phyloP scores from a whole-genome alignment of 176 grass and related monocot species.

The Carex scoparia region DNA sequence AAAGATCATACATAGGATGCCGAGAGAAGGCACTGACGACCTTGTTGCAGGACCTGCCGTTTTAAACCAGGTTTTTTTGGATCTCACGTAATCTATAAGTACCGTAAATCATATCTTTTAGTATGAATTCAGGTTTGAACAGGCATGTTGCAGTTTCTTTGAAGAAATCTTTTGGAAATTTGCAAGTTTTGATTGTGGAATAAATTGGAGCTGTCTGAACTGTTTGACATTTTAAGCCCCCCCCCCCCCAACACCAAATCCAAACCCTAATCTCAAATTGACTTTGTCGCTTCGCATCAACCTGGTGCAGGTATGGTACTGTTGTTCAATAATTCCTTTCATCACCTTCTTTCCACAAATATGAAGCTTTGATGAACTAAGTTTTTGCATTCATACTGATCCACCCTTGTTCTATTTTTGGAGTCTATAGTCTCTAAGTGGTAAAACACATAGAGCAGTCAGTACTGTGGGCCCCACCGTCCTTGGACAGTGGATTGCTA shows the following conservation, averaged over 20 bases:
- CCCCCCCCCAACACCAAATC: not conserved
- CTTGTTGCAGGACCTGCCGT: not conserved
- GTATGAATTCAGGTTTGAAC: not conserved
- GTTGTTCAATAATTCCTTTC: not conserved
- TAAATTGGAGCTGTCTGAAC: not conserved
- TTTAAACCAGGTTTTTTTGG: slow-evolving; percentile 4
- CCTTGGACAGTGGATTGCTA: not conserved
- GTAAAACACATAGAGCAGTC: not conserved
- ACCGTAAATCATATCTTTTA: not conserved
- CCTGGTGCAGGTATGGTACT: not conserved
- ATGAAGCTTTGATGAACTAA: not conserved
- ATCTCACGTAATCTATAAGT: not conserved
- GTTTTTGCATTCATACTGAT: not conserved
- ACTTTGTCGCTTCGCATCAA: not conserved
- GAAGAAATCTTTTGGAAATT: not conserved
- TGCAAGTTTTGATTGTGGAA: not conserved
- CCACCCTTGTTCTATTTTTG: not conserved
- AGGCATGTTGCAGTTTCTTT: not conserved
- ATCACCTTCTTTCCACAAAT: not conserved
- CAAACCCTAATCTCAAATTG: not conserved
- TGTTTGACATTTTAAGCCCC: not conserved
- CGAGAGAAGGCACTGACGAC: not conserved
- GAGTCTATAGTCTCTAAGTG: not conserved
- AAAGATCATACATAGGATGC: not conserved
- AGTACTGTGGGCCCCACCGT: not conserved